phyloP scores from a whole-genome alignment of 23 red algal genomes.

The Cyanidiococcus yangmingshanensis region DNA sequence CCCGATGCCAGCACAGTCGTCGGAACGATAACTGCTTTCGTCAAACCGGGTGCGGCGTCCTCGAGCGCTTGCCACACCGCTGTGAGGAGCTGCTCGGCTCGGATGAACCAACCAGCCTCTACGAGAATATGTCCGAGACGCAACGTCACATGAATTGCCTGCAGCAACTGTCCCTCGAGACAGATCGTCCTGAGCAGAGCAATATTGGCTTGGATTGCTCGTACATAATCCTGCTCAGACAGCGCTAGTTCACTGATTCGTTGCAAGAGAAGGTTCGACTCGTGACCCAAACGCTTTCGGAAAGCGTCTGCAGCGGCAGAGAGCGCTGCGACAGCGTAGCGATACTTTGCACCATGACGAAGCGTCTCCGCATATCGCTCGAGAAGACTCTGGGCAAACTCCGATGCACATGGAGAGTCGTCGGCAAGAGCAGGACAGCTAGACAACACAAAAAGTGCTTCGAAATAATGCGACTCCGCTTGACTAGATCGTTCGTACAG shows the following conservation, averaged over 20 bases:
- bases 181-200: background rate
- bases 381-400: background rate
- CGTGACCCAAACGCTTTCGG: background rate
- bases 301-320: background rate
- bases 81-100: background rate
- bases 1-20: background rate
- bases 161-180: background rate
- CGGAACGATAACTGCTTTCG: background rate
- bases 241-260: conserved; percentile 16
- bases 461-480: conserved; percentile 8
- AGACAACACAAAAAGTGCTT: background rate
- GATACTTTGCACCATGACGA: background rate
- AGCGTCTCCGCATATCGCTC: background rate
- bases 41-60: background rate
- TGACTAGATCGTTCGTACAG: background rate
- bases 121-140: background rate
- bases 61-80: conserved; percentile 15
- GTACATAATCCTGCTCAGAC: conserved; percentile 13
- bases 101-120: conserved; percentile 13
- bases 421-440: background rate
- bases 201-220: background rate
- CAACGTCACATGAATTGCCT: conserved; percentile 2
- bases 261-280: background rate
- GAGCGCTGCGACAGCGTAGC: conserved; percentile 7
- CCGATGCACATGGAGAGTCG: background rate